A percentile compares a stretch with the other conserved stretches of the same genome.
phyloP scores from a whole-genome alignment of 2,329 filamentous ascomycete genomes.

The Reticulascus tulasneorum region DNA sequence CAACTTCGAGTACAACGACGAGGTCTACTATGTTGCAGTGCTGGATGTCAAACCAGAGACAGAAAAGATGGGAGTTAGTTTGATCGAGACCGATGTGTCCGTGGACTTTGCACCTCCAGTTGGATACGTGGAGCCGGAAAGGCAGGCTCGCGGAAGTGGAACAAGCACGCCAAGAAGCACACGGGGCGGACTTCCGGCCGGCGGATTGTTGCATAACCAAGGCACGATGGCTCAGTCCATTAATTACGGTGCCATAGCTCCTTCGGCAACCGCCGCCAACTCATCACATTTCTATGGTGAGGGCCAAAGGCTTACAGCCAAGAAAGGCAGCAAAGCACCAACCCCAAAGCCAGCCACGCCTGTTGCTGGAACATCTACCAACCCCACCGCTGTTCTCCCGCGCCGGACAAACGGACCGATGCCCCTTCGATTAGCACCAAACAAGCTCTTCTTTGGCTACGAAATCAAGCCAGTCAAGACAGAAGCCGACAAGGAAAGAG shows the following conservation, averaged over 20 bases:
- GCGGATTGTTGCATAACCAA: conserved; percentile 74
- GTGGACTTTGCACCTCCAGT: conserved; percentile 94
- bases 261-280: conserved; percentile 63
- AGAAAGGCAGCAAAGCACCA: conserved; percentile 73
- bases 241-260: conserved; percentile 89
- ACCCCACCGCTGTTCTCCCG: conserved; percentile 29
- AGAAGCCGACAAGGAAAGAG: conserved; percentile 64
- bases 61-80: conserved; percentile 81
- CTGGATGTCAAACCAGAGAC: conserved; percentile 86
- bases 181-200: conserved; percentile 59
- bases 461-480: conserved; percentile 85
- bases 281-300: conserved; percentile 75
- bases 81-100: conserved; percentile 92
- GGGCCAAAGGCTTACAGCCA: conserved; percentile 77
- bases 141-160: conserved; percentile 57
- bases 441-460: conserved; percentile 96
- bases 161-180: conserved; percentile 78
- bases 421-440: conserved; percentile 76
- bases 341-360: conserved; percentile 73
- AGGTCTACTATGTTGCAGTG: conserved; percentile 87
- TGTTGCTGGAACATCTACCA: conserved; percentile 52
- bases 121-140: conserved; percentile 86
- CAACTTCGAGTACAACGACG: conserved; percentile 95
- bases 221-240: conserved; percentile 98
- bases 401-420: conserved; percentile 72